A percentile compares a stretch with the other conserved stretches of the same genome.
phyloP scores from a whole-genome alignment of 257 asterid genomes.

The Penstemon newberryi region DNA sequence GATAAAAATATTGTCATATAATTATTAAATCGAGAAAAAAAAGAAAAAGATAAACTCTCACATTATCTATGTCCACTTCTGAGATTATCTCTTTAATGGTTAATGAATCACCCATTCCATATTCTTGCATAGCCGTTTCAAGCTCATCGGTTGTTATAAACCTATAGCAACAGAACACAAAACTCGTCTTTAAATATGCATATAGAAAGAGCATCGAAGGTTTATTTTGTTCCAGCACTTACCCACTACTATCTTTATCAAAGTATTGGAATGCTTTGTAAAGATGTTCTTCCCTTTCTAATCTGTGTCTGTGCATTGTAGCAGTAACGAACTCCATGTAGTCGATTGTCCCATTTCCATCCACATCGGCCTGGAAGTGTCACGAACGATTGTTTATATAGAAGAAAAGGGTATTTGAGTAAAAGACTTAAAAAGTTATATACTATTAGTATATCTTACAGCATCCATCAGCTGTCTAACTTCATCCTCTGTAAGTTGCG shows the following conservation, averaged over 20 bases:
- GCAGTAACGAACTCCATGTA: slow-evolving; percentile 86
- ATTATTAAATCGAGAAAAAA: neutral
- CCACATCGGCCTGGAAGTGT: slow-evolving; percentile 78
- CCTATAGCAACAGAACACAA: slow-evolving; percentile 27
- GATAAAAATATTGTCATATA: neutral
- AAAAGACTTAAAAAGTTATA: neutral
- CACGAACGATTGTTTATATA: neutral
- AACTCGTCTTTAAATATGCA: no score
- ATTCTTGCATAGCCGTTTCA: slow-evolving; percentile 74
- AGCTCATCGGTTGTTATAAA: slow-evolving; percentile 83
- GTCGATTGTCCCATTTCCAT: slow-evolving; percentile 87
- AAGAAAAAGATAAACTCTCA: slow-evolving; percentile 29
- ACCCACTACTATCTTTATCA: slow-evolving; percentile 90
- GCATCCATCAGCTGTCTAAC: slow-evolving; percentile 93
- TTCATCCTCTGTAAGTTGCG: slow-evolving; percentile 83
- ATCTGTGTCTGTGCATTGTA: slow-evolving; percentile 88
- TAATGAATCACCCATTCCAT: slow-evolving; percentile 68
- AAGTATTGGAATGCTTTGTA: slow-evolving; percentile 76
- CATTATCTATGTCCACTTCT: slow-evolving; percentile 89
- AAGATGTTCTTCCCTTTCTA: slow-evolving; percentile 77
- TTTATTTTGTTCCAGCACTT: slow-evolving; percentile 19
- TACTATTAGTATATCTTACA: slow-evolving; percentile 37
- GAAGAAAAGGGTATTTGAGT: neutral
- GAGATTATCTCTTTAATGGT: slow-evolving; percentile 70
- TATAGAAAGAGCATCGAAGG: neutral